Evolutionary conservation across 148 eudicot species (phyloP), one percentile per base, ranked within the genome.

Genomic region (Nyssa sinensis): DNA sequence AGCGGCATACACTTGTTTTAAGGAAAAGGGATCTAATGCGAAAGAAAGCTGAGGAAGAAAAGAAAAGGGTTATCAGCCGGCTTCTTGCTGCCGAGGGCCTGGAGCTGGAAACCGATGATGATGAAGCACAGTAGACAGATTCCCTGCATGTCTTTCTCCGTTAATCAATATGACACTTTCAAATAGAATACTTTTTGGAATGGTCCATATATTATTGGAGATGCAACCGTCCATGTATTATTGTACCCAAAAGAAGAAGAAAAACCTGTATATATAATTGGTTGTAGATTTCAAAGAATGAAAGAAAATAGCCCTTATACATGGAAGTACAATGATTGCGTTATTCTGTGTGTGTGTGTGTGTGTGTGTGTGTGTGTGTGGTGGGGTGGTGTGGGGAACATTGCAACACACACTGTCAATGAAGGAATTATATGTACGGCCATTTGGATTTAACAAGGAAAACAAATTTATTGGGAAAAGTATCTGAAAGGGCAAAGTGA

Each of bases 11-110:
- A 3, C 98, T 94, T 57, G 94, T 94, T 67, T 74, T 94, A 41
- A 88, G 85, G 84, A 94, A 89, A 84, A 78, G 98, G 74, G 98
- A 94, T 78, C 31, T 94, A 64, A 87, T 87, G 92, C 75, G 97
- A 67, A 92, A 82, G 81, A 90, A 94, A 77, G 89, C 96, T 2
- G 97, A 89, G 51, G 97, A 94, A 80, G 97, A 93, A 3, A 89
- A 85, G 88, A 84, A 79, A 74, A 90, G 79, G 68, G 76, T 86
- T 37, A 84, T 94, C 44, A 80, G 81, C 73, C 82, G 85, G 66
- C 98, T 94, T 77, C 82, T 94, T 44, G 98, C 97, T 34, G 94
- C 90, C 0, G 98, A 94, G 80, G 98, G 98, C 73, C 86, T 94
- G 61, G 98, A 94, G 83, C 88, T 92, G 66, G 98, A 77, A 37